Conservation (phyloP, 2,329 filamentous ascomycete species). For the Alternaria rosae region DNA sequence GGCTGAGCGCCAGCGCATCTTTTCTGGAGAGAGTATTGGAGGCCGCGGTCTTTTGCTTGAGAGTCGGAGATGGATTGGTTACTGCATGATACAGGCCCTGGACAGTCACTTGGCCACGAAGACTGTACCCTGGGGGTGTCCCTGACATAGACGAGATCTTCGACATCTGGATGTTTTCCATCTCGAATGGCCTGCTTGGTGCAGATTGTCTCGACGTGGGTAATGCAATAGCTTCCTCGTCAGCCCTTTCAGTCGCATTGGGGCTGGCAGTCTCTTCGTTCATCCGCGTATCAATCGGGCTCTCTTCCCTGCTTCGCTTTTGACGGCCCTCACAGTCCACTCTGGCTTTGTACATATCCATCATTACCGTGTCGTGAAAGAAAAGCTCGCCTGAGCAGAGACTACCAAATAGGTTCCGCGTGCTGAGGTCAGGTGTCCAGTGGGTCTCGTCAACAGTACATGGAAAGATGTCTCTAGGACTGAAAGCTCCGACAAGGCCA, state of each 20-base stretch:
- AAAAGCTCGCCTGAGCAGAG: constrained; percentile 70
- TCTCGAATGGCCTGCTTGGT: too few relatives aligned
- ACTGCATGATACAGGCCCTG: not conserved
- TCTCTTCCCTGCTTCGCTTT: constrained; percentile 20
- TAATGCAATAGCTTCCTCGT: not conserved
- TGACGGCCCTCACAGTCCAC: constrained; percentile 11
- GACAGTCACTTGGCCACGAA: not conserved
- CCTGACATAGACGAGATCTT: not conserved
- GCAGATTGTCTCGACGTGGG: not conserved
- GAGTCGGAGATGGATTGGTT: not conserved
- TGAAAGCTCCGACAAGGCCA: constrained; percentile 71
- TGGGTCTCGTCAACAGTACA: constrained; percentile 71
- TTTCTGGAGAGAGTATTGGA: not conserved
- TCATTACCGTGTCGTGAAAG: constrained; percentile 70
- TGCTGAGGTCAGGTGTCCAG: constrained; percentile 71
- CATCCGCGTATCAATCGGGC: constrained; percentile 22
- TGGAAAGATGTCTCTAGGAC: constrained; percentile 79
- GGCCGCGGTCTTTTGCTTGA: not conserved
- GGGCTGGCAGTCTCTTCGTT: not conserved
- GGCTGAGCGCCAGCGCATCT: not conserved
- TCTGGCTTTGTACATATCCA: constrained; percentile 39
- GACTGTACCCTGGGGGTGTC: not conserved
- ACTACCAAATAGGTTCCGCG: constrained; percentile 74
- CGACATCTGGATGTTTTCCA: not conserved
- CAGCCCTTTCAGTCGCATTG: not conserved